phyloP scores from a whole-genome alignment of 148 eudicot genomes.

The Chenopodium berlandieri region DNA sequence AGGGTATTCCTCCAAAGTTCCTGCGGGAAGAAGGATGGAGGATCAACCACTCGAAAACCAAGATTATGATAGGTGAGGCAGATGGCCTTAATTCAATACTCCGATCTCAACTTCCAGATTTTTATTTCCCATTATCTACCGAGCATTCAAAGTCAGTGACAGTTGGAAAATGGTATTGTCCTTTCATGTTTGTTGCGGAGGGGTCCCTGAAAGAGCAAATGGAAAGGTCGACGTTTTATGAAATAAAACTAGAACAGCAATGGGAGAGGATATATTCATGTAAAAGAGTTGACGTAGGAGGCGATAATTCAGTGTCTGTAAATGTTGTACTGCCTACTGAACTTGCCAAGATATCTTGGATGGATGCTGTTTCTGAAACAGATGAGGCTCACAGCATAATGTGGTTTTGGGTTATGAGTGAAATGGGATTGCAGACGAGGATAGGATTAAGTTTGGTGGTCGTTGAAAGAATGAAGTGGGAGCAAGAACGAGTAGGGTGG shows the following conservation, averaged over 20 bases:
- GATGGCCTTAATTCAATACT: constrained; percentile 38
- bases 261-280: constrained; percentile 3
- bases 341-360: neutral
- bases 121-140: constrained; percentile 21
- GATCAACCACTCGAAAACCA: constrained; percentile 22
- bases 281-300: neutral
- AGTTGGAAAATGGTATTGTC: constrained; percentile 59
- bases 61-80: constrained; percentile 37
- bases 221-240: constrained; percentile 20
- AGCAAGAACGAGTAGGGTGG: constrained; percentile 20
- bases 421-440: neutral
- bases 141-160: constrained; percentile 23
- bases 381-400: neutral
- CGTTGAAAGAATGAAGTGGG: constrained; percentile 19
- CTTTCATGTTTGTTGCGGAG: constrained; percentile 47
- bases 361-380: neutral
- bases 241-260: constrained; percentile 11
- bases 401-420: constrained; percentile 4
- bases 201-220: constrained; percentile 15
- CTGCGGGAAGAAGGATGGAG: constrained; percentile 40
- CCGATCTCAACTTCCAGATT: constrained; percentile 34
- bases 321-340: constrained; percentile 5
- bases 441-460: constrained; percentile 5
- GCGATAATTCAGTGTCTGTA: constrained; percentile 2
- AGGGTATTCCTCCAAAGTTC: constrained; percentile 42